Evolutionary conservation across 768 basidiomycete species (phyloP).

Genomic region (Suillus paluster): DNA sequence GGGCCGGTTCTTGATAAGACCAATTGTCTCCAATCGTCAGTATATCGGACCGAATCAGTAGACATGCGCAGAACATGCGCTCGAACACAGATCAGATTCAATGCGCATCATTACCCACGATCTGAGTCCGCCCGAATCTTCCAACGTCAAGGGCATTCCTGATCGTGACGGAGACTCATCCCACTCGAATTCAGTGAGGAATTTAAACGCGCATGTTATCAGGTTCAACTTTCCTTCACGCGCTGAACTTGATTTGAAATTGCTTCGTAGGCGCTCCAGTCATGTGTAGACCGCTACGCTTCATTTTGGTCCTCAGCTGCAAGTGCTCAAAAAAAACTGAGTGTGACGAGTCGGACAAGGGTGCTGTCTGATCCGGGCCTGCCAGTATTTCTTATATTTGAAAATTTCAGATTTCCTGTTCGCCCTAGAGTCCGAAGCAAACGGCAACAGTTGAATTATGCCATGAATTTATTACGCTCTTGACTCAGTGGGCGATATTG

Average conservation of each 20-base stretch:
- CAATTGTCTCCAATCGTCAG: too few species aligned
- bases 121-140: too few species aligned
- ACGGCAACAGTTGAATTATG: not conserved
- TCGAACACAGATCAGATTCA: too few species aligned
- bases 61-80: too few species aligned
- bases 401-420: not conserved
- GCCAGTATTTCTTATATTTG: not conserved
- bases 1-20: too few species aligned
- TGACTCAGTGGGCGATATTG: not conserved
- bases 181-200: too few species aligned
- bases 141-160: too few species aligned
- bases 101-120: too few species aligned
- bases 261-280: not conserved
- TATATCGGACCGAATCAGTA: too few species aligned
- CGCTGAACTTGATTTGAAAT: not conserved
- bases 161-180: too few species aligned
- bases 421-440: not conserved
- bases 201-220: too few species aligned
- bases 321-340: not conserved
- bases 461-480: not conserved
- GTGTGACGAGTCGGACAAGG: not conserved
- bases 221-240: not conserved
- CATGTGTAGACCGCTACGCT: not conserved
- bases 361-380: too few species aligned
- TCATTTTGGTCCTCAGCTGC: not conserved